phyloP scores from a whole-genome alignment of 2,329 filamentous ascomycete genomes.

The Venturia carpophila region DNA sequence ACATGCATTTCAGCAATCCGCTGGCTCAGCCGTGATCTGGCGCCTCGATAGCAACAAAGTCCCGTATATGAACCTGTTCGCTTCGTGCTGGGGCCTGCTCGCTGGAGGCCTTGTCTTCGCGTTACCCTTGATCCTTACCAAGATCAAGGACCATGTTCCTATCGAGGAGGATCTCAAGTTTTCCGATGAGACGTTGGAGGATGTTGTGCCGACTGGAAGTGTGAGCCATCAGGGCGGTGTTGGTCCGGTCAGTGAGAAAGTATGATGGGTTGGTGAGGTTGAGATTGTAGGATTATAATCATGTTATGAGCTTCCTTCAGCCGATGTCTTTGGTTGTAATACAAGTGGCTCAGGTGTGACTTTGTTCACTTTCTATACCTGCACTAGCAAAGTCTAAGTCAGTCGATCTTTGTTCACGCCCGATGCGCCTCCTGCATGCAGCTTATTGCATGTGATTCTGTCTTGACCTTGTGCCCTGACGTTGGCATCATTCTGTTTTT shows the following conservation, averaged over 20 bases:
- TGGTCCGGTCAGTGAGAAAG: not conserved
- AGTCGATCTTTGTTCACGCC: no score
- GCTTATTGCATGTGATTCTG: not conserved
- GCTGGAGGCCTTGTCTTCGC: constrained; percentile 67
- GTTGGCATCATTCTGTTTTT: not conserved
- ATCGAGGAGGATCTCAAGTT: constrained; percentile 77
- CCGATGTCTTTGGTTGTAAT: no score
- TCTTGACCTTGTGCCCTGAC: not conserved
- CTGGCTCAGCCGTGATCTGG: constrained; percentile 70
- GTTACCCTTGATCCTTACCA: constrained; percentile 67
- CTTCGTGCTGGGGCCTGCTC: constrained; percentile 67
- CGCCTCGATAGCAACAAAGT: constrained; percentile 53
- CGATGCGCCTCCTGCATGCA: no score
- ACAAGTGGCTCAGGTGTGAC: no score
- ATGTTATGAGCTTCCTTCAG: no score
- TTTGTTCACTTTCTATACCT: no score
- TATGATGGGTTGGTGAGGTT: not conserved
- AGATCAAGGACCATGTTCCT: constrained; percentile 72
- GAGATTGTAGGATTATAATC: no score
- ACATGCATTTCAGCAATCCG: constrained; percentile 52
- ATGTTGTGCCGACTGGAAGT: constrained; percentile 44
- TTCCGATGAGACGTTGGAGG: constrained; percentile 71
- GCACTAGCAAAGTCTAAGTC: no score
- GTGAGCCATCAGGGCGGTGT: not conserved
- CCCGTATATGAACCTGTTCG: constrained; percentile 66